These are phyloP conservation scores for Ampelomyces quisqualis DNA, from an alignment of 2,329 filamentous ascomycete genomes.

Conservation along the genomic window DNA sequence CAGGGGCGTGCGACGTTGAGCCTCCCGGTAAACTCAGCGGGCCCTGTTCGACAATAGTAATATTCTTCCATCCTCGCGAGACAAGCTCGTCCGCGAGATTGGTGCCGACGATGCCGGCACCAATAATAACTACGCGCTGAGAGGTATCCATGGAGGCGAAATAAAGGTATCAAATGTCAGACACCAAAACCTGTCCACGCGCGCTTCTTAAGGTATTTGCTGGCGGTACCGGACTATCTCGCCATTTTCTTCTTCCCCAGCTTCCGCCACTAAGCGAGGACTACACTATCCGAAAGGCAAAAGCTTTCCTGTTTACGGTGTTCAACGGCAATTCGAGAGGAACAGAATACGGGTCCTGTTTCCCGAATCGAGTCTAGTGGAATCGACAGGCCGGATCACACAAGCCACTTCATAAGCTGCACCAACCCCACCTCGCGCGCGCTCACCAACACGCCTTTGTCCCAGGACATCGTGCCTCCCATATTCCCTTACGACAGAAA, in stretches of 20 bases:
- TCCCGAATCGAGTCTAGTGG: constrained; percentile 25
- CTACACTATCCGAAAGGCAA: constrained; percentile 21
- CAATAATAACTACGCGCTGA: constrained; percentile 49
- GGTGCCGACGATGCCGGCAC: constrained; percentile 64
- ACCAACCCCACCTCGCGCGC: constrained; percentile 29
- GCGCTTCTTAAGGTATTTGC: constrained; percentile 15
- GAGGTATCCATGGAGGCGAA: constrained; percentile 26
- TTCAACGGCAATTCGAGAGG: constrained; percentile 13
- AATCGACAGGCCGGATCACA: constrained; percentile 7
- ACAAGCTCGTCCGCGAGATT: constrained; percentile 66
- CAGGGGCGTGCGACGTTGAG: constrained; percentile 66
- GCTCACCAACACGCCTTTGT: constrained; percentile 4
- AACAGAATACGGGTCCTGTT: constrained; percentile 27
- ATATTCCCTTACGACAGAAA: constrained; percentile 1
- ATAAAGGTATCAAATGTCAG: constrained; percentile 2
- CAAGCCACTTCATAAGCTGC: constrained; percentile 23
- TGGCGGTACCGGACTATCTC: constrained; percentile 27
- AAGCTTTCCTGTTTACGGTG: constrained; percentile 22
- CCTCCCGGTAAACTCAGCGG: constrained; percentile 63
- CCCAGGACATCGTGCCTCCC: not conserved
- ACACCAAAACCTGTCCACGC: constrained; percentile 1
- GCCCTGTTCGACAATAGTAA: constrained; percentile 66
- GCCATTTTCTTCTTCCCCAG: constrained; percentile 12
- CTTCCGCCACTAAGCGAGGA: constrained; percentile 29
- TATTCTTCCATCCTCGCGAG: constrained; percentile 61